phyloP scores from a whole-genome alignment of 176 grass and related monocot genomes.

The Oryza rufipogon region DNA sequence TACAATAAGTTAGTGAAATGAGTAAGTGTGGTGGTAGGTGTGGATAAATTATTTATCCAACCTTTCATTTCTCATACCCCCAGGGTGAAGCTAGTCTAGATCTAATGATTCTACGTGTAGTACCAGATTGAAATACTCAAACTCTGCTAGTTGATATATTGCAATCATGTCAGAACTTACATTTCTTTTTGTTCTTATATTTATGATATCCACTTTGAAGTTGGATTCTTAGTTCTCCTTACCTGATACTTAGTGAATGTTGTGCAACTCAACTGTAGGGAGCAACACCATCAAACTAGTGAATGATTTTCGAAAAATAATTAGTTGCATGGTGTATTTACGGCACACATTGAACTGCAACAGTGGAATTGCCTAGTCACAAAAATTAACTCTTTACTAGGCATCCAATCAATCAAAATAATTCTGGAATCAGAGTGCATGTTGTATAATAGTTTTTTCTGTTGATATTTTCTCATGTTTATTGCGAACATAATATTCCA shows the following conservation, averaged over 20 bases:
- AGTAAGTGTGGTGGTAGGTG: conserved; percentile 8
- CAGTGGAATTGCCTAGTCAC: background rate
- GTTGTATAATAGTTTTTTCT: background rate
- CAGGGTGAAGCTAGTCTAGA: conserved; percentile 11
- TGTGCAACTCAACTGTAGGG: conserved; percentile 5
- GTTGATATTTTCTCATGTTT: background rate
- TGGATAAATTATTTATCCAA: conserved; percentile 1
- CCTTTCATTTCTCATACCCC: background rate
- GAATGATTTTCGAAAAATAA: conserved; percentile 15
- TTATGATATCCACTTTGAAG: background rate
- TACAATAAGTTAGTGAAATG: background rate
- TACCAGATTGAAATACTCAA: conserved; percentile 26
- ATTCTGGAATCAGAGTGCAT: background rate
- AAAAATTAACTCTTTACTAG: background rate
- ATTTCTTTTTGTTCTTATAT: conserved; percentile 18
- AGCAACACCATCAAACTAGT: conserved; percentile 15
- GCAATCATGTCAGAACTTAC: background rate
- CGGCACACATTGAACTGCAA: background rate
- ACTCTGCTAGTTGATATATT: background rate
- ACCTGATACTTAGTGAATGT: background rate
- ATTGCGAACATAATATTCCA: background rate
- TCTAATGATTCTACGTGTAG: background rate
- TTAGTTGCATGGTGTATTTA: conserved; percentile 5
- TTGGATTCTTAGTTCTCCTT: background rate
- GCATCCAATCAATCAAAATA: background rate